Conservation (phyloP, 1,284 basidiomycete genomes). For the Rhodotorula sp. region DNA sequence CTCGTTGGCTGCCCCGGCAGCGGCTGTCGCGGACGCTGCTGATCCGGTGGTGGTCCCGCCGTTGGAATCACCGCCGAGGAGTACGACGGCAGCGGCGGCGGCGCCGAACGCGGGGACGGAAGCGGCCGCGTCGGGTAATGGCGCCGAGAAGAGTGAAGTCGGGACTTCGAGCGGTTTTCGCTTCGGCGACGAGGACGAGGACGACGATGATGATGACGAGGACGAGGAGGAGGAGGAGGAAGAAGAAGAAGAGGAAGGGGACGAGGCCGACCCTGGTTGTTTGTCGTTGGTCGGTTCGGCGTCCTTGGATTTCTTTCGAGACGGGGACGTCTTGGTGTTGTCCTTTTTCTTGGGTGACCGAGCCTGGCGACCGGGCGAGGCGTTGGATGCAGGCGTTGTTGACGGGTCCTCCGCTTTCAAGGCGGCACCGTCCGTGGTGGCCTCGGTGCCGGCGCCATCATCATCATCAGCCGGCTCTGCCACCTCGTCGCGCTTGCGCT, state of each 20-base stretch:
- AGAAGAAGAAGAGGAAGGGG: too few relatives aligned
- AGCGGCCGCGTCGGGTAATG: constrained; percentile 5
- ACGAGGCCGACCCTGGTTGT: too few relatives aligned
- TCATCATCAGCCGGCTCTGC: not conserved
- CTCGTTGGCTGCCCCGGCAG: constrained; percentile 45
- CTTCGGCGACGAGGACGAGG: not conserved
- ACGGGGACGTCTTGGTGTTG: too few relatives aligned
- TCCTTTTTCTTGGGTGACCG: too few relatives aligned
- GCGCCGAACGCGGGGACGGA: not conserved
- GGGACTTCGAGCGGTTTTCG: constrained; percentile 15
- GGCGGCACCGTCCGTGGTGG: not conserved
- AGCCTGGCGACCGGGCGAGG: not conserved
- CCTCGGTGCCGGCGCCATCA: not conserved
- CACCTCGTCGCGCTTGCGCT: not conserved
- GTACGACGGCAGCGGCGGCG: not conserved
- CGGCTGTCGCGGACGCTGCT: not conserved
- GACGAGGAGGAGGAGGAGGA: not conserved
- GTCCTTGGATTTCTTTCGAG: too few relatives aligned
- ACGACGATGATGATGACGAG: not conserved
- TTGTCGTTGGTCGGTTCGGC: too few relatives aligned
- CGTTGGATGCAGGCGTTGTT: not conserved
- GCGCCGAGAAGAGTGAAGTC: constrained; percentile 51
- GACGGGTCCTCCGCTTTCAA: not conserved
- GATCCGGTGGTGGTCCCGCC: not conserved
- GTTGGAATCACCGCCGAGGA: constrained; percentile 6